phyloP scores from a whole-genome alignment of 331 rosid species.

The Phaseolus coccineus region DNA sequence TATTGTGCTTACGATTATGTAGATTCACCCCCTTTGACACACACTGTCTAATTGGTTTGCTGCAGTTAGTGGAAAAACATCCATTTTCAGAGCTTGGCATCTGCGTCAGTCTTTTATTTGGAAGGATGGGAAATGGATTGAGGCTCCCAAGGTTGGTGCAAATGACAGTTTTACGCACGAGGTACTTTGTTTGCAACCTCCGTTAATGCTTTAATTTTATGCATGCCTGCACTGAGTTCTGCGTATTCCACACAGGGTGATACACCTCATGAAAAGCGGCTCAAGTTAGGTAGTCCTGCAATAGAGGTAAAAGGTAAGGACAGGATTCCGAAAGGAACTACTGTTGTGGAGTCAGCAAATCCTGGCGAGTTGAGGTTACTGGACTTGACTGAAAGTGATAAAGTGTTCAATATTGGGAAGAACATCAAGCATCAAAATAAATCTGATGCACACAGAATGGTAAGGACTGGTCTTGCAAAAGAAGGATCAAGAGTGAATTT shows the following conservation, averaged over 20 bases:
- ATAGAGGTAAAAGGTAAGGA: constrained; percentile 65
- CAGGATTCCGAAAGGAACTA: constrained; percentile 50
- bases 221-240: constrained; percentile 48
- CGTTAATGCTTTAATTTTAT: constrained; percentile 28
- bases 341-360: constrained; percentile 49
- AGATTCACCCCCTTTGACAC: constrained; percentile 21
- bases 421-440: constrained; percentile 65
- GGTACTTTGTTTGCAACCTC: constrained; percentile 55
- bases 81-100: constrained; percentile 80
- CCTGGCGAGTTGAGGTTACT: constrained; percentile 58
- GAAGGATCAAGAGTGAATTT: constrained; percentile 83
- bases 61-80: constrained; percentile 78
- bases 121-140: constrained; percentile 95
- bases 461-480: constrained; percentile 82
- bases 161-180: constrained; percentile 55
- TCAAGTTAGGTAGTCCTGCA: constrained; percentile 63
- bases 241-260: constrained; percentile 66
- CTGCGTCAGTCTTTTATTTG: constrained; percentile 88
- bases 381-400: constrained; percentile 68
- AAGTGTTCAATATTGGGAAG: constrained; percentile 77
- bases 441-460: constrained; percentile 57
- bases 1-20: constrained; percentile 14
- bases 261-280: constrained; percentile 81
- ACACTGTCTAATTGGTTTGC: constrained; percentile 31
- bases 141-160: constrained; percentile 53